Conservation (phyloP, 2,329 filamentous ascomycete species). For the Aquanectria penicillioides region DNA sequence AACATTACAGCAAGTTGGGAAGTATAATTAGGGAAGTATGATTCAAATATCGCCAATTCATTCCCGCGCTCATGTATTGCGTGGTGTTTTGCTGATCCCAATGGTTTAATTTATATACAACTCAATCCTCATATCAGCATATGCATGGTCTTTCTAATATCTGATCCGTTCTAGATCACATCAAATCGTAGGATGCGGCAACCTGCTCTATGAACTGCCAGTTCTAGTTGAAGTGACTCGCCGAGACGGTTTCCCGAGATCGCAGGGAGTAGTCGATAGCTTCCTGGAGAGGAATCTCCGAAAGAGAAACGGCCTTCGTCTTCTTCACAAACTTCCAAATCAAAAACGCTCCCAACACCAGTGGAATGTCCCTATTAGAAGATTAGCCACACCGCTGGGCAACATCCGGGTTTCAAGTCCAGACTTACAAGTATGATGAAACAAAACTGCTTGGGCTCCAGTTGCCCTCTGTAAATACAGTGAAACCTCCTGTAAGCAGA, state of each 20-base stretch:
- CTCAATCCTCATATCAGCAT: neutral
- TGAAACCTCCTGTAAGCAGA: slow-evolving; percentile 76
- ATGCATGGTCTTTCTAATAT: neutral
- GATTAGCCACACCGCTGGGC: slow-evolving; percentile 21
- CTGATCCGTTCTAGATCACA: neutral
- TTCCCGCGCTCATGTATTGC: slow-evolving; percentile 5
- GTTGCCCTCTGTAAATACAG: slow-evolving; percentile 67
- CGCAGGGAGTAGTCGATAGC: slow-evolving; percentile 50
- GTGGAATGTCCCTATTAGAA: slow-evolving; percentile 63
- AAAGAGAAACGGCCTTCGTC: slow-evolving; percentile 63
- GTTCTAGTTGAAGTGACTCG: neutral
- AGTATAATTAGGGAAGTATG: no score
- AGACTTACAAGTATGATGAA: slow-evolving; percentile 69
- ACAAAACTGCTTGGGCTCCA: slow-evolving; percentile 68
- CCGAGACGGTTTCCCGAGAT: neutral
- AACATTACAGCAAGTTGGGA: no score
- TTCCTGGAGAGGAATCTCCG: slow-evolving; percentile 61
- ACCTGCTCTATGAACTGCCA: neutral
- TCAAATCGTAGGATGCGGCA: neutral
- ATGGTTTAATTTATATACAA: neutral
- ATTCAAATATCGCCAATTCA: slow-evolving; percentile 1
- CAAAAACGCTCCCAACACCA: slow-evolving; percentile 65
- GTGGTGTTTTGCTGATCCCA: neutral
- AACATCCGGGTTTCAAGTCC: slow-evolving; percentile 1
- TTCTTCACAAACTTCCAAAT: slow-evolving; percentile 75